These are phyloP conservation scores for Schwanniomyces pseudopolymorphus DNA, from an alignment of 805 yeast genomes.

Conservation along the genomic window DNA sequence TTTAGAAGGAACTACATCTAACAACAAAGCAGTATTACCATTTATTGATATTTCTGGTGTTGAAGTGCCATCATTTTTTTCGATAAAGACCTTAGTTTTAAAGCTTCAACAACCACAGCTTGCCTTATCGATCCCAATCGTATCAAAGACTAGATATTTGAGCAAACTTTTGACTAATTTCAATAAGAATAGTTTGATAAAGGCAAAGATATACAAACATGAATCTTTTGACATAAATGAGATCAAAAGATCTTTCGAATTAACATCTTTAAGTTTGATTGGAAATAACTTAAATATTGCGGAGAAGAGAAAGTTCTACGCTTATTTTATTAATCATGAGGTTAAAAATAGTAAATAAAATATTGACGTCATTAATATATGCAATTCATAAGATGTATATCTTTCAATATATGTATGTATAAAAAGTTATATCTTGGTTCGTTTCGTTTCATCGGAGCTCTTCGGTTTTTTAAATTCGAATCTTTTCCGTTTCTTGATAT, in stretches of 20 bases:
- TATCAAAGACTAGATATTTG: slow-evolving; percentile 19
- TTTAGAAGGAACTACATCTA: slow-evolving; percentile 83
- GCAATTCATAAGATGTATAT: not conserved
- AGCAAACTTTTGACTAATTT: slow-evolving; percentile 21
- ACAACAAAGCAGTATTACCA: slow-evolving; percentile 73
- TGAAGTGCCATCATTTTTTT: slow-evolving; percentile 11
- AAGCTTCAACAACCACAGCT: slow-evolving; percentile 36
- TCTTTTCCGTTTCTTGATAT: not conserved
- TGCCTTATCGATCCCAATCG: slow-evolving; percentile 36
- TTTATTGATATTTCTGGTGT: slow-evolving; percentile 30
- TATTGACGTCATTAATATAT: not conserved
- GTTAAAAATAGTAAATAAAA: not conserved
- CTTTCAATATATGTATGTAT: too few relatives aligned
- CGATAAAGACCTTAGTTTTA: slow-evolving; percentile 36
- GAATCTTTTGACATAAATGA: slow-evolving; percentile 13
- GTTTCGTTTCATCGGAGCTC: not conserved
- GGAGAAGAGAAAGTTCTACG: slow-evolving; percentile 30
- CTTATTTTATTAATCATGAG: slow-evolving; percentile 16
- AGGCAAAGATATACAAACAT: slow-evolving; percentile 26
- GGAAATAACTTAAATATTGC: slow-evolving; percentile 24
- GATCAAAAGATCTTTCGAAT: slow-evolving; percentile 27
- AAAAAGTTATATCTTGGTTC: not conserved
- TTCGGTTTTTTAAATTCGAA: not conserved
- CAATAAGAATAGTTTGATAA: slow-evolving; percentile 19
- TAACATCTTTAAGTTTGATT: slow-evolving; percentile 31